Evolutionary conservation across 176 grass and related monocot species (phyloP), one percentile per base, ranked within the genome.

Genomic region (Cenchrus purpureus): DNA sequence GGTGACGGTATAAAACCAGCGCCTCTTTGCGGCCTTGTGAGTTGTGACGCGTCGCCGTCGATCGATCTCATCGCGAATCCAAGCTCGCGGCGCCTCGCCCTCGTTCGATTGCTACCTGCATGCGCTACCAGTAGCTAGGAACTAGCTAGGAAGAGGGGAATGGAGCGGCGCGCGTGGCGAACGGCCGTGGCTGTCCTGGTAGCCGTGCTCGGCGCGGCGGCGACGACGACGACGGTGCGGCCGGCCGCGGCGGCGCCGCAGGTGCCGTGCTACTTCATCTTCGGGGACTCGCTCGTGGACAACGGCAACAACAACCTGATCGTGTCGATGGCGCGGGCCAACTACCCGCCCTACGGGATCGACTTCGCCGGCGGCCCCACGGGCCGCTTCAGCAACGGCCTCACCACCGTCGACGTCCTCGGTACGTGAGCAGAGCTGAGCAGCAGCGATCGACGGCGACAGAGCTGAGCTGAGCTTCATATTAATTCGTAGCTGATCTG

Each of bases 281-380:
- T 97, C 80, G 92, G 95, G 4, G 95, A 97, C 81, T 97, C 95
- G 20, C 90, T 97, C 0, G 95, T 97, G 12, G 95, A 97, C 85
- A 97, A 92, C 74, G 95, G 95, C 65, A 97, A 97, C 90, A 97
- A 94, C 83, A 97, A 94, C 84, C 62, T 87, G 78, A 92, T 97
- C 22, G 95, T 85, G 61, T 94, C 95, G 0, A 22, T 97, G 14
- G 95, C 95, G n/a, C 64, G 90, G n/a, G 92, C 95, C 29, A 89
- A 97, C 75, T 97, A 97, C 86, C 88, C 81, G 29, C 95, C 95
- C 59, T 97, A 97, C 68, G 95, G 95, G 28, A 88, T 94, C 76
- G 95, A 97, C 77, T 97, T 97, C 86, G 84, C 92, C 65, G 90
- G 73, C 61, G 92, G 95, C 0, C 82, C 95, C 0, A 88, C 84